Evolutionary conservation across 305 asterid species (phyloP).

Genomic region (Lippia alba): DNA sequence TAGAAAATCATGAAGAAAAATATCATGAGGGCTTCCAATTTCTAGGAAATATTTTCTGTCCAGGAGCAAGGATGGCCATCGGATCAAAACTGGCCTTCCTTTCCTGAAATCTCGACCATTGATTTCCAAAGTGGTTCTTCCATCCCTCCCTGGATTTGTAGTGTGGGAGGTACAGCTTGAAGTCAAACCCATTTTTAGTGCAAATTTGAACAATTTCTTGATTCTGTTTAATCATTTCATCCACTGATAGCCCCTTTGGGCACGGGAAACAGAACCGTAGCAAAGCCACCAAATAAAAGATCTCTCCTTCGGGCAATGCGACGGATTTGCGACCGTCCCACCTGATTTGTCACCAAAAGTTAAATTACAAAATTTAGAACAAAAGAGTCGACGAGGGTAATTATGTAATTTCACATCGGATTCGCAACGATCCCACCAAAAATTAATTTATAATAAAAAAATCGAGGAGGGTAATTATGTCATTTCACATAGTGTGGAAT

Average conservation of each 20-base stretch:
- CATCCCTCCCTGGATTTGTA: slow-evolving; percentile 60
- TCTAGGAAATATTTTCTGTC: slow-evolving; percentile 75
- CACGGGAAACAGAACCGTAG: slow-evolving; percentile 63
- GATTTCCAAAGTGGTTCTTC: slow-evolving; percentile 73
- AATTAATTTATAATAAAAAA: too few relatives aligned
- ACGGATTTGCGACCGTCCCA: slow-evolving; percentile 80
- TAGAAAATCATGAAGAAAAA: background rate
- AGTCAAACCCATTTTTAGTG: slow-evolving; percentile 50
- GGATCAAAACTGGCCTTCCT: slow-evolving; percentile 71
- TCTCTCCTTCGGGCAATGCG: slow-evolving; percentile 66
- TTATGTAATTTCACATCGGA: too few relatives aligned
- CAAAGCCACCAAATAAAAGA: slow-evolving; percentile 78
- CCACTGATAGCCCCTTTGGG: slow-evolving; percentile 53
- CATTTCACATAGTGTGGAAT: slow-evolving; percentile 13
- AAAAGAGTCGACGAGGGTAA: too few relatives aligned
- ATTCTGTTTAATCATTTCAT: slow-evolving; percentile 69
- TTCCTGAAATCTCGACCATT: slow-evolving; percentile 72
- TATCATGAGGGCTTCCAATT: slow-evolving; percentile 50
- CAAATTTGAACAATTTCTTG: slow-evolving; percentile 63
- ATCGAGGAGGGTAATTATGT: slow-evolving; percentile 33
- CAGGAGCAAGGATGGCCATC: slow-evolving; percentile 87
- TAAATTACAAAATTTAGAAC: background rate
- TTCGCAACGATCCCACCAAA: too few relatives aligned
- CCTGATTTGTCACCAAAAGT: slow-evolving; percentile 39
- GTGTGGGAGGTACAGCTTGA: slow-evolving; percentile 81